Evolutionary conservation across 768 basidiomycete genomes (phyloP), one percentile per base, ranked within the genome.

Genomic region (Naganishia randhawae): DNA sequence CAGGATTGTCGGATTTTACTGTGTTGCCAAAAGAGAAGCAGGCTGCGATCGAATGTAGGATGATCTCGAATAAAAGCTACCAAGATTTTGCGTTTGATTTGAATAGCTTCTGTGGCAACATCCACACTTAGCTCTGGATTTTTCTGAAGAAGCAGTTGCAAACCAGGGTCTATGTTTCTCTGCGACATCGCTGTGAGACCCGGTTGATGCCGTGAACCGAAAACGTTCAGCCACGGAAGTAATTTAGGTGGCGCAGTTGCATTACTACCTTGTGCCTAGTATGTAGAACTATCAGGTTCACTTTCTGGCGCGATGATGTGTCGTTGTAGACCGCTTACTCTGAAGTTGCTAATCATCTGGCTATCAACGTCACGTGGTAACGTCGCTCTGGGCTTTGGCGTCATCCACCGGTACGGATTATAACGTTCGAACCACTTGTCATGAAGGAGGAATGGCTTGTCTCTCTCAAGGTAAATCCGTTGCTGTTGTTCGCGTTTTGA

Each of bases 321-420:
- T n/a, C n/a, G n/a, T 48, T 22, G 1, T 1, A 7, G 19, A 16
- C 27, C 10, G 17, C 54, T 55, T 22, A 55, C 54, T n/a, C 22
- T 17, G 37, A 35, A 22, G 6, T 22, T 9, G 31, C 35, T 22
- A 37, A 6, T 9, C 19, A 35, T 5, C n/a, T 22, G 33, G 1
- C 17, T 22, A 11, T 55, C 16, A 3, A 32, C 33, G 10, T 32
- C 13, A 19, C 33, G 19, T 8, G 54, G 54, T 11, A 55, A 33
- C 14, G 14, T 55, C 33, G 29, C n/a, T 14, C 63, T 50, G 0
- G 90, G 88, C 73, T 86, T 87, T 1, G 89, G 84, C 68, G 84
- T 85, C 65, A 91, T 80, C 85, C 88, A 89, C n/a, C 87, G 84
- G 79, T 96, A 97, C 1, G 92, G 94, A 76, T 98, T 95, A 37